Evolutionary conservation across 352 stramenopile species (phyloP).

Genomic region (Phytophthora colocasiae): DNA sequence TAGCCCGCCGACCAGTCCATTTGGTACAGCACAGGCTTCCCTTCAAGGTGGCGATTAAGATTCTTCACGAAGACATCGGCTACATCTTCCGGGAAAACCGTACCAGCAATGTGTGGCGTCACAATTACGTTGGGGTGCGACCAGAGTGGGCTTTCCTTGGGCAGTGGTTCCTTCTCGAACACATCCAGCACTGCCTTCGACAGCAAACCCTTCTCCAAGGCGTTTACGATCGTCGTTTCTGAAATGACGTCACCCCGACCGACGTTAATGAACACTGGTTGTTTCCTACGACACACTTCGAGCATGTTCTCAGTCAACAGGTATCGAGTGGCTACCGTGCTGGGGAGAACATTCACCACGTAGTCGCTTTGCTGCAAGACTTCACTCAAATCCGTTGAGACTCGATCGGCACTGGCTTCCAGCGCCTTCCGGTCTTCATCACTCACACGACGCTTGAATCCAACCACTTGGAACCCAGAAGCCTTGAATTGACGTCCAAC

Average conservation of each 20-base stretch:
- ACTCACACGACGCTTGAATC: slow-evolving; percentile 69
- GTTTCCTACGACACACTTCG: slow-evolving; percentile 46
- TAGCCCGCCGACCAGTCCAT: slow-evolving; percentile 65
- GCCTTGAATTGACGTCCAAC: slow-evolving; percentile 59
- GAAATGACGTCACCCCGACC: slow-evolving; percentile 85
- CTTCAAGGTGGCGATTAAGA: slow-evolving; percentile 45
- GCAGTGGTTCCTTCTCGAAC: slow-evolving; percentile 58
- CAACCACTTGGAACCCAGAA: slow-evolving; percentile 64
- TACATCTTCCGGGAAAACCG: slow-evolving; percentile 78
- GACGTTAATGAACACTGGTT: slow-evolving; percentile 88
- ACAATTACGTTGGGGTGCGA: slow-evolving; percentile 66
- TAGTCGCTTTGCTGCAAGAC: slow-evolving; percentile 73
- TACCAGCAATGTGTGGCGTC: slow-evolving; percentile 84
- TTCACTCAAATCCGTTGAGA: slow-evolving; percentile 54
- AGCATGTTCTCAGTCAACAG: slow-evolving; percentile 66
- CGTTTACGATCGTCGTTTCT: slow-evolving; percentile 63
- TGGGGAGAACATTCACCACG: slow-evolving; percentile 85
- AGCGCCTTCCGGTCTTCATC: slow-evolving; percentile 25
- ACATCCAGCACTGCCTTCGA: slow-evolving; percentile 68
- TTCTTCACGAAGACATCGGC: slow-evolving; percentile 78
- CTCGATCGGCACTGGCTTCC: slow-evolving; percentile 38
- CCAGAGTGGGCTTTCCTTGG: slow-evolving; percentile 67
- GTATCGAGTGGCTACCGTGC: slow-evolving; percentile 73
- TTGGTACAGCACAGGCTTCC: slow-evolving; percentile 44
- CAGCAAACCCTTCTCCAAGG: slow-evolving; percentile 71